Evolutionary conservation across 1,284 basidiomycete species (phyloP).

Genomic region (Rhodotorula glutinis): DNA sequence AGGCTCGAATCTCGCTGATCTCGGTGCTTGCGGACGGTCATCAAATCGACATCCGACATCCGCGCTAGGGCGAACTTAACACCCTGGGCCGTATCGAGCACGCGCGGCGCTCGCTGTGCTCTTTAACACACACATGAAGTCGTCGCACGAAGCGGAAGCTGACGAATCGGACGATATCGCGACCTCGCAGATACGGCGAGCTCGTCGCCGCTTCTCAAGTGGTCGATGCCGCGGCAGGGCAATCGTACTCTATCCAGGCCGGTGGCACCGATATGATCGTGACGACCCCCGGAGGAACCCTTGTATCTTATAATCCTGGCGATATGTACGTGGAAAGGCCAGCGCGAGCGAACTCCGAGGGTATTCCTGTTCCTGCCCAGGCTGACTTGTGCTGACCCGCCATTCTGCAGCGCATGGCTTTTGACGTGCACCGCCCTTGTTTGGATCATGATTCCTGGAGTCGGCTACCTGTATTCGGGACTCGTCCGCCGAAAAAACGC

Average conservation of each 20-base stretch:
- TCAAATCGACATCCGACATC: neutral
- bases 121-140: no score
- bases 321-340: constrained; percentile 20
- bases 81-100: no score
- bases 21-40: neutral
- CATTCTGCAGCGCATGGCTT: constrained; percentile 50
- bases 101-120: no score
- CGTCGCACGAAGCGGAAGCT: neutral
- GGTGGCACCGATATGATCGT: constrained; percentile 43
- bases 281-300: constrained; percentile 32
- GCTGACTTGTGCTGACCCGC: neutral
- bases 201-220: constrained; percentile 13
- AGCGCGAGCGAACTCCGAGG: neutral
- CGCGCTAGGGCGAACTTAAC: no score
- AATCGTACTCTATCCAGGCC: constrained; percentile 24
- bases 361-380: neutral
- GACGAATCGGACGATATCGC: no score
- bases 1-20: neutral
- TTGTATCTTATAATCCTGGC: constrained; percentile 36
- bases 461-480: constrained; percentile 80
- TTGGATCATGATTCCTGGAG: constrained; percentile 71
- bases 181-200: constrained; percentile 26
- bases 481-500: constrained; percentile 59
- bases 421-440: constrained; percentile 75
- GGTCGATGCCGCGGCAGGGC: constrained; percentile 5